These are phyloP conservation scores for Aethionema arabicum DNA, from an alignment of 345 rosid species.

Conservation along the genomic window DNA sequence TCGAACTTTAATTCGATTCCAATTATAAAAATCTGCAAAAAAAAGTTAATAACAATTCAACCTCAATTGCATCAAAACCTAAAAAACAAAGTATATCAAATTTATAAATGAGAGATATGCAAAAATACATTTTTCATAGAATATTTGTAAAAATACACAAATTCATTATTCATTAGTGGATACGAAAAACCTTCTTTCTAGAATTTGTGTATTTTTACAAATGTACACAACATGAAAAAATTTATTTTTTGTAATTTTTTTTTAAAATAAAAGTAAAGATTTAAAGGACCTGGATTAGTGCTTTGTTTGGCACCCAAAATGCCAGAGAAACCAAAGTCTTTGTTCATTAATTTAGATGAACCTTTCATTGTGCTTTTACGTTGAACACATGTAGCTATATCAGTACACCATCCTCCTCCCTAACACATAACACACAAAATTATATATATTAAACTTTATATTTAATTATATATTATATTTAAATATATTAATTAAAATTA, in stretches of 20 bases:
- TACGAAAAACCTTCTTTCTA: too few species aligned
- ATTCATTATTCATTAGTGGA: too few species aligned
- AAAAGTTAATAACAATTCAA: not conserved
- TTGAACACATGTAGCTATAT: slow-evolving; percentile 50
- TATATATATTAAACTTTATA: too few species aligned
- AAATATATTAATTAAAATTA: not conserved
- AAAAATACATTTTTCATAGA: too few species aligned
- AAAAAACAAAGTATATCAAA: slow-evolving; percentile 4
- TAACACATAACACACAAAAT: slow-evolving; percentile 14
- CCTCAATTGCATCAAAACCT: not conserved
- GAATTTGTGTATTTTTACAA: too few species aligned
- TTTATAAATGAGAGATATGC: too few species aligned
- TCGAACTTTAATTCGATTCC: slow-evolving; percentile 89
- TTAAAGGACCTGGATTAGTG: slow-evolving; percentile 77
- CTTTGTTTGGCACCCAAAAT: slow-evolving; percentile 58
- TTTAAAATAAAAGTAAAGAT: not conserved
- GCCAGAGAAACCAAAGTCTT: slow-evolving; percentile 74
- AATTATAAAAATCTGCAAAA: slow-evolving; percentile 65
- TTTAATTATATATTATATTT: not conserved
- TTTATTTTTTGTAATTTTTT: too few species aligned
- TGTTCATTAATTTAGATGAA: slow-evolving; percentile 71
- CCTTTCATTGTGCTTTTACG: slow-evolving; percentile 72
- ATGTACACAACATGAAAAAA: too few species aligned
- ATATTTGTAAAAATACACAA: too few species aligned
- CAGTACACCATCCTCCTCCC: slow-evolving; percentile 86